Evolutionary conservation across 148 eudicot species (phyloP).

Genomic region (Limonium bicolor): DNA sequence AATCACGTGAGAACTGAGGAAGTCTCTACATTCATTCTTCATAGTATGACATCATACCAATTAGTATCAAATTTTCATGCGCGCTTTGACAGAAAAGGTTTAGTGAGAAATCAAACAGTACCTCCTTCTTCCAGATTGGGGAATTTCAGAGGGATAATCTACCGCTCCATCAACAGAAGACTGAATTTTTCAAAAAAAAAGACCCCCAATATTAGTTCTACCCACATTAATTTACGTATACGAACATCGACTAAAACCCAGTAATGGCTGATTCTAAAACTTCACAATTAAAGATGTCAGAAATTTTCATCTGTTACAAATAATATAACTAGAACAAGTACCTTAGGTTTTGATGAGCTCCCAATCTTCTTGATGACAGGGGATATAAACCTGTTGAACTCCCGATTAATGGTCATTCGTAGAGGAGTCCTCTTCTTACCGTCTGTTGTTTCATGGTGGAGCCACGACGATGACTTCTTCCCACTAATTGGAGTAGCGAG

Average conservation of each 20-base stretch:
- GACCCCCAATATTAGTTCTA: background rate
- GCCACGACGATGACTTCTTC: constrained; percentile 14
- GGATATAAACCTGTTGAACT: constrained; percentile 18
- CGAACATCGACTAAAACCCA: too few relatives aligned
- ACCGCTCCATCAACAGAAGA: background rate
- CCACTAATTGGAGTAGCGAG: constrained; percentile 24
- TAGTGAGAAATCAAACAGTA: background rate
- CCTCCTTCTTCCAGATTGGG: constrained; percentile 6
- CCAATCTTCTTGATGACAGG: constrained; percentile 27
- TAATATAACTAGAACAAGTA: too few relatives aligned
- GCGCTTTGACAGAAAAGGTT: too few relatives aligned
- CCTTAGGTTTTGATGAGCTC: constrained; percentile 28
- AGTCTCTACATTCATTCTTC: too few relatives aligned
- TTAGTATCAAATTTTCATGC: too few relatives aligned
- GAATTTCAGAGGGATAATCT: constrained; percentile 2
- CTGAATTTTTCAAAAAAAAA: constrained; percentile 5
- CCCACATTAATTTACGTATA: too few relatives aligned
- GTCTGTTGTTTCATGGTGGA: constrained; percentile 4
- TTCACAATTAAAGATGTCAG: background rate
- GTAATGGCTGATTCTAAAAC: too few relatives aligned
- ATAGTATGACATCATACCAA: too few relatives aligned
- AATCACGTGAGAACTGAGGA: too few relatives aligned
- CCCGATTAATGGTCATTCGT: constrained; percentile 30
- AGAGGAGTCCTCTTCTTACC: constrained; percentile 40
- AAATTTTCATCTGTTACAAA: background rate